Evolutionary conservation across 768 basidiomycete genomes (phyloP), one percentile per base, ranked within the genome.

Genomic region (Pleurotus tuoliensis): DNA sequence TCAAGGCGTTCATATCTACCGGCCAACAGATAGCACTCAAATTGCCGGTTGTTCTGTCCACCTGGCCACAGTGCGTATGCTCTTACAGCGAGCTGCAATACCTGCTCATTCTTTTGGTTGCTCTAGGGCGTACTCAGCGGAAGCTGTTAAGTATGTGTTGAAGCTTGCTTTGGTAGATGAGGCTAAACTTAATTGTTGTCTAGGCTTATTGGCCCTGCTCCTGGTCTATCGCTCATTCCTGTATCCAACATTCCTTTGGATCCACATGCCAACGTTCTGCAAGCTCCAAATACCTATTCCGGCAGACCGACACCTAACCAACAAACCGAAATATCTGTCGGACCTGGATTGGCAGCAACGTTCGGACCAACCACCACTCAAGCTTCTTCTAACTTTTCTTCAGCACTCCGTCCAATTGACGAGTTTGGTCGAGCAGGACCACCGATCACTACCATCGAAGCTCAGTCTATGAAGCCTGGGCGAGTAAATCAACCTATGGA

Each of bases 11-110:
- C 48, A 81, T 91, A 72, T 90, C 86, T 39, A 81, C 81, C 4
- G 83, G 83, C 4, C 73, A 80, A 47, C 81, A 83, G 34, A 64
- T 92, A 12, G 73, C 79, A 16, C 81, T 92, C 76, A 88, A 91
- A 25, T 71, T 94, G 24, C 91, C 91, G 15, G 79, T 93, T 15
- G 84, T 90, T 45, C 76, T 94, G 37, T 91, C 91, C 4, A 92
- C 92, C 62, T 93, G 91, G 91, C 88, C 88, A 62, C 82, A 87
- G 90, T 88, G 59, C 45, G 84, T 72, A 34, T 43, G 5, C 11
- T 7, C 5, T 47, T 55, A 37, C 11, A 13, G n/a, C 25, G 16
- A 27, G 20, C 9, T 34, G 38, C 13, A 44, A 55, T 34, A 56
- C 55, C 16, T 59, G 54, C 20, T 18, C 57, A 13, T 54, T 37